Evolutionary conservation across 2,329 filamentous ascomycete species (phyloP).

Genomic region (Chaetomiaceae sp.): DNA sequence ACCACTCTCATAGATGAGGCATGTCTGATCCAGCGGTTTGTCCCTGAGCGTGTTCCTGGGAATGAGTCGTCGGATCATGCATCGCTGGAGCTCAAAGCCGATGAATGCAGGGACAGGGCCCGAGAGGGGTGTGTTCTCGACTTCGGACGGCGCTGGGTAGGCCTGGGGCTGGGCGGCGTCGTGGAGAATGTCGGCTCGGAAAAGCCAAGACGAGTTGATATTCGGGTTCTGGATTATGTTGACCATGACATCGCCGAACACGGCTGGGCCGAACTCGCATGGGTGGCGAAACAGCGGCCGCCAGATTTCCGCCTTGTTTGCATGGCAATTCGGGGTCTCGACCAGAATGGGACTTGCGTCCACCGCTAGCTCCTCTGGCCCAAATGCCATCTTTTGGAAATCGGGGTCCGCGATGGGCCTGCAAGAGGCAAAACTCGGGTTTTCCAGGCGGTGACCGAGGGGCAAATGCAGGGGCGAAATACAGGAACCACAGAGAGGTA

Average conservation of each 20-base stretch:
- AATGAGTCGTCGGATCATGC: conserved; percentile 71
- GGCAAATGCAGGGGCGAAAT: conserved; percentile 2
- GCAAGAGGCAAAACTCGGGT: background rate
- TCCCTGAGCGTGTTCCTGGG: conserved; percentile 79
- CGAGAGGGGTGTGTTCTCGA: conserved; percentile 25
- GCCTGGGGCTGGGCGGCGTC: conserved; percentile 40
- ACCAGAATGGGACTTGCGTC: conserved; percentile 32
- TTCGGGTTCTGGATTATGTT: conserved; percentile 78
- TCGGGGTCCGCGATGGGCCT: background rate
- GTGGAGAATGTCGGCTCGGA: conserved; percentile 70
- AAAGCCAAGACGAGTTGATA: conserved; percentile 71
- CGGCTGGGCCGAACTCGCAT: conserved; percentile 59
- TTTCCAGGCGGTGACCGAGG: background rate
- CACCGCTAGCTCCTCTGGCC: conserved; percentile 33
- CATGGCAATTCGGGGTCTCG: conserved; percentile 28
- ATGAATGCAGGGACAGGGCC: conserved; percentile 43
- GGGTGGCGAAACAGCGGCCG: conserved; percentile 49
- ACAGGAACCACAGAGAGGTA: no score
- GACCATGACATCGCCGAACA: conserved; percentile 64
- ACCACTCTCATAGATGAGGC: conserved; percentile 57
- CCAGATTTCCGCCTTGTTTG: conserved; percentile 40
- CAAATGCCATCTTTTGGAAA: conserved; percentile 31
- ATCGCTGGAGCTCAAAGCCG: conserved; percentile 50
- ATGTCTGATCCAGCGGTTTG: conserved; percentile 73
- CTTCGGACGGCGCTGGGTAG: conserved; percentile 2